Base-by-base conservation (phyloP, 768 basidiomycete genomes). In the Trametes maxima region DNA sequence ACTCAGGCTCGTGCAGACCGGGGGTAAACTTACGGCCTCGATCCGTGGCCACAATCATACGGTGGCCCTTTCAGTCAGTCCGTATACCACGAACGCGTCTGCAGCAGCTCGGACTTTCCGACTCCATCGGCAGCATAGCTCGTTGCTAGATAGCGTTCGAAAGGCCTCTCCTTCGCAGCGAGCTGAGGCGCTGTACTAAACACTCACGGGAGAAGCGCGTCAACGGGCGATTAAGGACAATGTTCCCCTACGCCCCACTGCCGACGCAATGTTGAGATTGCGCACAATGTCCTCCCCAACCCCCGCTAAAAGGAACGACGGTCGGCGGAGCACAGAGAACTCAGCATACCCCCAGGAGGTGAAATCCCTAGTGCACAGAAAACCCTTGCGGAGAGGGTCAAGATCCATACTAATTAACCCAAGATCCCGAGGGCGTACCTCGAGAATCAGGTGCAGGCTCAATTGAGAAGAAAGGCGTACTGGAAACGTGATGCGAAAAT, bases 381-480 rank as follows among this genome's bases (percentile, higher is more conserved):
- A 45, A 45, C 4, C 21, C 8, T 19, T 11, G n/a, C 37, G 16
- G 49, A 16, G 49, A 14, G 49, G 13, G 36, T 37, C 22, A 19
- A 8, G 49, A 51, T 51, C 49, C 13, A 51, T 39, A 51, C 37
- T 36, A 11, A 55, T 46, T 44, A 6, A 22, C 25, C 21, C 37
- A 35, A 36, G n/a, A 21, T 16, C 16, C 5, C 28, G 24, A 22
- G 43, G 17, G 7, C 45, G 21, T 21, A 7, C 33, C 35, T 35
- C 45, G 17, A 39, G 45, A 40, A 16, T n/a, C 28, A 46, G 45
- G 22, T 25, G 36, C 45, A 47, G 28, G 54, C 54, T 56, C 45
- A 37, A 19, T 35, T 56, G 54, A 56, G 54, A 47, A 56, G 16
- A 46, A 47, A 39, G 54, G 13, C 19, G 45, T 46, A 47, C 21